Conservation (phyloP, 1,139 yeast species). For the Kodamaea ohmeri region DNA sequence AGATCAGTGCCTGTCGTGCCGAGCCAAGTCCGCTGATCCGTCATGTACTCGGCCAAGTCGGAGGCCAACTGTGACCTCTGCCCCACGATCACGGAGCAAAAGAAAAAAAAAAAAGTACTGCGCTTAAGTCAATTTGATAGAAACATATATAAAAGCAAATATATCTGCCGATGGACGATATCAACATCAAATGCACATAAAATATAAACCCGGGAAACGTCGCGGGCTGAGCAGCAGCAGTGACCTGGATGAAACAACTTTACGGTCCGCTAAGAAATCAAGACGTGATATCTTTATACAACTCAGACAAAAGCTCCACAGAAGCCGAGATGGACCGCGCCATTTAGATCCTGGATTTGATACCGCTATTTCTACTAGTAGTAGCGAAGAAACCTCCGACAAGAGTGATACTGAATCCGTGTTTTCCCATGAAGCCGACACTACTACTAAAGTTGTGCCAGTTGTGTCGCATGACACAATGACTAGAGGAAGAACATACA, state of each 20-base stretch:
- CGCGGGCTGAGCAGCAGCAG: slow-evolving; percentile 4
- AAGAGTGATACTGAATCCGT: slow-evolving; percentile 2
- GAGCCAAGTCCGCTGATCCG: background rate
- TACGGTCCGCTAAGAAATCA: background rate
- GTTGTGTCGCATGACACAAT: background rate
- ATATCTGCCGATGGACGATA: background rate
- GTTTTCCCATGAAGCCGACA: background rate
- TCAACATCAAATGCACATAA: slow-evolving; percentile 4
- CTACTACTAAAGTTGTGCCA: background rate
- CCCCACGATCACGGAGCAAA: background rate
- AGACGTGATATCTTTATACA: background rate
- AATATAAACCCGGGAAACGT: slow-evolving; percentile 6
- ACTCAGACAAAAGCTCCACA: background rate
- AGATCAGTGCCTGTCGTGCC: no score
- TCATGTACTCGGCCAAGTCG: no score
- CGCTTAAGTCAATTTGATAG: no score
- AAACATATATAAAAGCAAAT: background rate
- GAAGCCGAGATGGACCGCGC: background rate
- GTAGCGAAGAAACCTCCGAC: slow-evolving; percentile 4
- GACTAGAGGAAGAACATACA: background rate
- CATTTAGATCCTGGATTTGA: background rate
- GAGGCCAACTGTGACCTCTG: no score
- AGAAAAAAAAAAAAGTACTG: background rate
- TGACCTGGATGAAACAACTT: background rate
- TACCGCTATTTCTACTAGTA: background rate